phyloP scores from a whole-genome alignment of 2,329 filamentous ascomycete species.

The Ascochyta viciae-villosae region DNA sequence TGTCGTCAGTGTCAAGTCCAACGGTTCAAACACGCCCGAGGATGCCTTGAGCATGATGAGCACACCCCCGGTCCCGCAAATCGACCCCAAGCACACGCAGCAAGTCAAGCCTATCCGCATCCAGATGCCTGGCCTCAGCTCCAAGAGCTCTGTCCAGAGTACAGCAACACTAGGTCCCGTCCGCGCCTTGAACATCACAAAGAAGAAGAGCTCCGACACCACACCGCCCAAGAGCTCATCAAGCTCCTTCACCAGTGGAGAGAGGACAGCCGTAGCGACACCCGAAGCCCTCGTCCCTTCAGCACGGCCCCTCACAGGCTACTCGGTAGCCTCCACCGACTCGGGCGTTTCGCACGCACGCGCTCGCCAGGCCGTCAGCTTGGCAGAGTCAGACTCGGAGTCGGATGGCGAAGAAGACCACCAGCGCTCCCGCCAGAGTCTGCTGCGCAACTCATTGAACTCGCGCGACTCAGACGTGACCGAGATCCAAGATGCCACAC shows the following conservation, averaged over 20 bases:
- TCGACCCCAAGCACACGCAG: constrained; percentile 64
- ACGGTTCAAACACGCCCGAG: constrained; percentile 61
- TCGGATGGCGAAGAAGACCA: constrained; percentile 45
- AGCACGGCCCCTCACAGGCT: constrained; percentile 39
- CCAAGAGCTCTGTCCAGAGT: constrained; percentile 47
- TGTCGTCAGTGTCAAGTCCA: constrained; percentile 88
- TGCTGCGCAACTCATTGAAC: constrained; percentile 36
- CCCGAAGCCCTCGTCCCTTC: constrained; percentile 33
- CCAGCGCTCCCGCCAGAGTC: constrained; percentile 39
- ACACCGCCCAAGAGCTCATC: constrained; percentile 40
- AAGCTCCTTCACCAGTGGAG: constrained; percentile 25
- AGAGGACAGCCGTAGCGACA: constrained; percentile 34
- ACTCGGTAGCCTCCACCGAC: constrained; percentile 42
- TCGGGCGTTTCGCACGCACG: constrained; percentile 43
- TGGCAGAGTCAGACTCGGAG: constrained; percentile 41
- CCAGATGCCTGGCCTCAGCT: constrained; percentile 52
- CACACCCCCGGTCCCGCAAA: constrained; percentile 75
- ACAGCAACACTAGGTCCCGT: constrained; percentile 53
- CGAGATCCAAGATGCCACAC: constrained; percentile 48
- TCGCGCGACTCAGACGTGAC: constrained; percentile 41
- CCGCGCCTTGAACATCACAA: constrained; percentile 55
- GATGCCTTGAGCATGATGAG: constrained; percentile 53
- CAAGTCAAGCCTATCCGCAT: constrained; percentile 44
- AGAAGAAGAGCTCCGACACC: constrained; percentile 42
- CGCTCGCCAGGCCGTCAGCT: constrained; percentile 33